Conservation (phyloP, 139 green algal genomes). For the Micromonas commoda region DNA sequence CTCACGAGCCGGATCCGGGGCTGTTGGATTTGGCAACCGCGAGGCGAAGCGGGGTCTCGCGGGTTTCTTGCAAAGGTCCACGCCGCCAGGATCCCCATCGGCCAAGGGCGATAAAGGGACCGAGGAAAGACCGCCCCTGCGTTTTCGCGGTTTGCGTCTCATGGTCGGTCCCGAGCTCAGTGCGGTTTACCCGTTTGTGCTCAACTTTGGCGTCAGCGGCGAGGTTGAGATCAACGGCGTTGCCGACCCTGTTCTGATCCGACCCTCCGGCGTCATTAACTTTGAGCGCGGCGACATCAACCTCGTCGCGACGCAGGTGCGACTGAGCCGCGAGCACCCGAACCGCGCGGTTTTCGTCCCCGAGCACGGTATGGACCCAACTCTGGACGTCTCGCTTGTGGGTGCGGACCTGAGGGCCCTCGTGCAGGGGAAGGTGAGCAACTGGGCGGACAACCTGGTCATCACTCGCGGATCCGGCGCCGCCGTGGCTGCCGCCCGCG, state of each 20-base stretch:
- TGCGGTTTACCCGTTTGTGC: slow-evolving; percentile 80
- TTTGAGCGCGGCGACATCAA: slow-evolving; percentile 85
- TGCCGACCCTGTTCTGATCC: slow-evolving; percentile 46
- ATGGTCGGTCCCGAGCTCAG: slow-evolving; percentile 57
- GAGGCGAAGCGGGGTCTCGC: neutral
- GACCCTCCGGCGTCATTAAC: slow-evolving; percentile 46
- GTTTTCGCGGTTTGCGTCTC: slow-evolving; percentile 11
- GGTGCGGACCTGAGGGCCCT: slow-evolving; percentile 53
- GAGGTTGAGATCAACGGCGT: slow-evolving; percentile 60
- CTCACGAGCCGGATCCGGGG: too few species aligned
- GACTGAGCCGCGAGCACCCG: slow-evolving; percentile 71
- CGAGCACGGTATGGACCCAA: slow-evolving; percentile 64
- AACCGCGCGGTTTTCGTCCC: slow-evolving; percentile 76
- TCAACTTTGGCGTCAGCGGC: slow-evolving; percentile 73
- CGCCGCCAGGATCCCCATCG: too few species aligned
- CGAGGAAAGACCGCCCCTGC: neutral
- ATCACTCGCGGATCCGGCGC: neutral
- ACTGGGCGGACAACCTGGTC: slow-evolving; percentile 37
- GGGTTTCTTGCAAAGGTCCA: slow-evolving; percentile 4
- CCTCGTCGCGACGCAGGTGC: slow-evolving; percentile 80
- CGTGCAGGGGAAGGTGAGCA: slow-evolving; percentile 30
- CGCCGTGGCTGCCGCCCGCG: neutral
- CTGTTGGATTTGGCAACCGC: neutral
- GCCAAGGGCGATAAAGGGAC: neutral
- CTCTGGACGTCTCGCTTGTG: slow-evolving; percentile 60